phyloP scores from a whole-genome alignment of 192 early-diverging fungal species.

The Podila epigama region DNA sequence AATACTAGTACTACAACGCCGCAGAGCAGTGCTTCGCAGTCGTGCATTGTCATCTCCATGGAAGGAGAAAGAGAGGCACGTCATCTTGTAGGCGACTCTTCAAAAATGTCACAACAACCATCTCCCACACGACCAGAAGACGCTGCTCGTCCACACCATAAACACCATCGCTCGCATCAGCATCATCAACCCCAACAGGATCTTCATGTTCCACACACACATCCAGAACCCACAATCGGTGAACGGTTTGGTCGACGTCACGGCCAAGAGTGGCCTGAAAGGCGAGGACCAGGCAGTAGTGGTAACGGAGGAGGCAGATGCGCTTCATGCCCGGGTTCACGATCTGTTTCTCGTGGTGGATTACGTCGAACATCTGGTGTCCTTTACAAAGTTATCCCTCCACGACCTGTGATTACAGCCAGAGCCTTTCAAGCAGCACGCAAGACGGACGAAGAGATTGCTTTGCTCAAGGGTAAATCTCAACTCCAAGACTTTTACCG shows the following conservation, averaged over 20 bases:
- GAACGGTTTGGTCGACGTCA: slow-evolving; percentile 40
- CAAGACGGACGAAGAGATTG: slow-evolving; percentile 22
- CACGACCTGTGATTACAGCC: slow-evolving; percentile 8
- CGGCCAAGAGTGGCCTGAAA: slow-evolving; percentile 35
- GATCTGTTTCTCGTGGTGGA: slow-evolving; percentile 17
- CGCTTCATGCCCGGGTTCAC: slow-evolving; percentile 10
- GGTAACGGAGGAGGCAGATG: background rate
- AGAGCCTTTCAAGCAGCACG: slow-evolving; percentile 19
- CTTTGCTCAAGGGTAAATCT: slow-evolving; percentile 1
- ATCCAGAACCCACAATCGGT: slow-evolving; percentile 22
- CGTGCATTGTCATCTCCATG: no score
- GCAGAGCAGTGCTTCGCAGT: no score
- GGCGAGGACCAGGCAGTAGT: no score
- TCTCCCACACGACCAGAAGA: background rate
- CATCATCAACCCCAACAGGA: no score
- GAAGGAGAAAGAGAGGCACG: no score
- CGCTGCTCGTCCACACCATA: background rate
- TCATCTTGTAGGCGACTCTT: no score
- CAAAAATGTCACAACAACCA: no score
- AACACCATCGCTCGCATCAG: background rate
- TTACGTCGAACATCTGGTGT: slow-evolving; percentile 7
- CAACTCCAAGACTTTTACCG: slow-evolving; percentile 31
- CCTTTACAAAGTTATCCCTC: slow-evolving; percentile 17
- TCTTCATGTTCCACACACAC: slow-evolving; percentile 3
- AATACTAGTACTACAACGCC: no score